Percentiles rank a stretch among this genome's conserved stretches.
Conservation (phyloP, 768 basidiomycete species). For the Agrocybe praecox region DNA sequence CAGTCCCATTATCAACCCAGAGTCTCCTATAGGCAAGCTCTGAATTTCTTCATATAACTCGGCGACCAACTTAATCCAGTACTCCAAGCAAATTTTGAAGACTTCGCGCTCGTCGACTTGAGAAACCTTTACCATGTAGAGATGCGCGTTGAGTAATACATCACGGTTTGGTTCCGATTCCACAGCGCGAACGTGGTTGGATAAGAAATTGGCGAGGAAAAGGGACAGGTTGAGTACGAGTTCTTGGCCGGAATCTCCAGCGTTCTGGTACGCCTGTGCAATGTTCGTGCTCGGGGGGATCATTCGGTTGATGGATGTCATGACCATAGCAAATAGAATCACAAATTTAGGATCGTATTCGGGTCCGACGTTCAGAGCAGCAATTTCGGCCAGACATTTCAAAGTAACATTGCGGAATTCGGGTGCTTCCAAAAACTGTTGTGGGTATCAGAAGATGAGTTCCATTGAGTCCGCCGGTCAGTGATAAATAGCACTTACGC, state of each 20-base stretch:
- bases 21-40: conserved; percentile 85
- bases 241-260: conserved; percentile 92
- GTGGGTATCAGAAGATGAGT: conserved; percentile 8
- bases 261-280: conserved; percentile 86
- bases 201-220: conserved; percentile 97
- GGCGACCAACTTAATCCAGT: conserved; percentile 94
- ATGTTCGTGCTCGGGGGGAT: conserved; percentile 95
- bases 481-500: conserved; percentile 57
- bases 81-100: conserved; percentile 99
- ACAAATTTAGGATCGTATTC: conserved; percentile 99
- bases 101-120: conserved; percentile 99
- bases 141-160: conserved; percentile 92
- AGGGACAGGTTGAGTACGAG: conserved; percentile 95
- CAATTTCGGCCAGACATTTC: conserved; percentile 96
- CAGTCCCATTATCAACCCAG: conserved; percentile 85
- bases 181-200: conserved; percentile 90
- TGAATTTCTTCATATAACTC: conserved; percentile 98
- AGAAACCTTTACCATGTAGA: conserved; percentile 98
- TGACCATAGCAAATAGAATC: conserved; percentile 96
- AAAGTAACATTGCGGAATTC: conserved; percentile 98
- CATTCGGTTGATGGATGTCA: conserved; percentile 97
- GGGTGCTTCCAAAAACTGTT: conserved; percentile 91
- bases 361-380: conserved; percentile 89
- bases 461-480: neutral
- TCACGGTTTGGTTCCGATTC: conserved; percentile 91